Percentiles rank a stretch among this genome's conserved stretches.
Conservation (phyloP, 2,329 filamentous ascomycete species). For the Beauveria australis region DNA sequence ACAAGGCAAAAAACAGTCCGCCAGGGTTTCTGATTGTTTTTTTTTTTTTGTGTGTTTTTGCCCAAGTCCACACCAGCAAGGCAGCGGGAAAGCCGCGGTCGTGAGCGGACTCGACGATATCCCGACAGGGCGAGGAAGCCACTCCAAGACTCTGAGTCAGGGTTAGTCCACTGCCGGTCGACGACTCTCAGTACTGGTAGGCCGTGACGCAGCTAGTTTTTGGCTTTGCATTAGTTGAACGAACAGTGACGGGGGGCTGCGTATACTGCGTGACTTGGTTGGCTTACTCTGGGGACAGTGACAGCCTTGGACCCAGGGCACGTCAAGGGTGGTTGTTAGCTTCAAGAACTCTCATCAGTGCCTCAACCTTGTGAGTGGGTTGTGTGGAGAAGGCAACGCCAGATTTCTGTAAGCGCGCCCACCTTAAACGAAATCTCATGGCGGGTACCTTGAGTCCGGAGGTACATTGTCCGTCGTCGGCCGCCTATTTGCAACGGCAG, state of each 20-base stretch:
- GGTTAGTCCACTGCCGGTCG: background rate
- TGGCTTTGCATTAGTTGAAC: constrained; percentile 3
- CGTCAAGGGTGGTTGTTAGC: background rate
- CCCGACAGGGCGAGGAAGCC: background rate
- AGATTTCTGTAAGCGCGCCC: background rate
- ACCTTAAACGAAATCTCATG: constrained; percentile 1
- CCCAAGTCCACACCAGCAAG: background rate
- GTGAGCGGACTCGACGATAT: background rate
- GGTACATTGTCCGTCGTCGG: background rate
- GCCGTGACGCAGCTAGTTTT: background rate
- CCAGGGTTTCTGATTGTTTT: background rate
- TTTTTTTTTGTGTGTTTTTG: background rate
- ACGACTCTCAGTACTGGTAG: background rate
- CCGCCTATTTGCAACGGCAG: background rate
- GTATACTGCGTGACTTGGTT: background rate
- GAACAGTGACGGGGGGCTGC: background rate
- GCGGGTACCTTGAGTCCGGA: background rate
- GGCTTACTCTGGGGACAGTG: constrained; percentile 1
- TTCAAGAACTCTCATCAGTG: background rate
- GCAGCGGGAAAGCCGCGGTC: background rate
- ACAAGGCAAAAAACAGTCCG: background rate
- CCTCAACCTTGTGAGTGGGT: background rate
- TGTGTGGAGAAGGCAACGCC: background rate
- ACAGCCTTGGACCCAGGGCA: background rate
- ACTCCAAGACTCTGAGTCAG: background rate